Conservation (phyloP, 129 eudicot species). For the Helichrysum umbraculigerum region DNA sequence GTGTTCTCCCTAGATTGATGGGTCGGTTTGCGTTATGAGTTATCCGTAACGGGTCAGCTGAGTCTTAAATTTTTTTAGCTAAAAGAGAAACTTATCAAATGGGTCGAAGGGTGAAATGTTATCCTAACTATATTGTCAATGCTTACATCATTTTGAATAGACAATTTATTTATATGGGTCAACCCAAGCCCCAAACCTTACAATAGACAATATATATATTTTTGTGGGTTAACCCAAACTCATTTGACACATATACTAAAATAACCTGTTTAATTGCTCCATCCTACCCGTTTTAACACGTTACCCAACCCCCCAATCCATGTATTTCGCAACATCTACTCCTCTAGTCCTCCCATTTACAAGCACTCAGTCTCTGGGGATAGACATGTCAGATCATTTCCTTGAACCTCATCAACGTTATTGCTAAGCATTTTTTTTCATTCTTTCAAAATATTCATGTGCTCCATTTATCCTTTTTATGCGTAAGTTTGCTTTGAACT, state of each 20-base stretch:
- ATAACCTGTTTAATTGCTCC: too few species aligned
- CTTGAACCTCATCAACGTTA: conserved; percentile 23
- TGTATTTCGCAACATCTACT: too few species aligned
- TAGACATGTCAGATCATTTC: conserved; percentile 26
- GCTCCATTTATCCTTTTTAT: conserved; percentile 9
- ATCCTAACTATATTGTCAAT: too few species aligned
- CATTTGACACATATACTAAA: too few species aligned
- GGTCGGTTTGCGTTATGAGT: neutral
- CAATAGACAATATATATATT: too few species aligned
- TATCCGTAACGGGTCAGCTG: neutral
- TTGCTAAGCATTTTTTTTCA: conserved; percentile 11
- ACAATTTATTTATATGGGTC: neutral
- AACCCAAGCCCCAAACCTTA: neutral
- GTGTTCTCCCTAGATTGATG: neutral
- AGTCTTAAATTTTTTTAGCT: neutral
- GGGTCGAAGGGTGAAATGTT: neutral
- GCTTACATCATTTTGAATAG: neutral
- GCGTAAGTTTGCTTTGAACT: conserved; percentile 13
- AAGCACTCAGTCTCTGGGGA: conserved; percentile 25
- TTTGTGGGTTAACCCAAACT: too few species aligned
- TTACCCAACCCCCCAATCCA: too few species aligned
- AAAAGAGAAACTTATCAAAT: neutral
- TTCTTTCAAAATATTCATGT: neutral
- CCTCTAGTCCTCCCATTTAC: too few species aligned
- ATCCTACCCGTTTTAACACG: too few species aligned